A percentile compares a stretch with the other conserved stretches of the same genome.
These are phyloP conservation scores for Aspergillus conjunctus DNA, from an alignment of 495 filamentous ascomycete genomes.

Conservation along the genomic window DNA sequence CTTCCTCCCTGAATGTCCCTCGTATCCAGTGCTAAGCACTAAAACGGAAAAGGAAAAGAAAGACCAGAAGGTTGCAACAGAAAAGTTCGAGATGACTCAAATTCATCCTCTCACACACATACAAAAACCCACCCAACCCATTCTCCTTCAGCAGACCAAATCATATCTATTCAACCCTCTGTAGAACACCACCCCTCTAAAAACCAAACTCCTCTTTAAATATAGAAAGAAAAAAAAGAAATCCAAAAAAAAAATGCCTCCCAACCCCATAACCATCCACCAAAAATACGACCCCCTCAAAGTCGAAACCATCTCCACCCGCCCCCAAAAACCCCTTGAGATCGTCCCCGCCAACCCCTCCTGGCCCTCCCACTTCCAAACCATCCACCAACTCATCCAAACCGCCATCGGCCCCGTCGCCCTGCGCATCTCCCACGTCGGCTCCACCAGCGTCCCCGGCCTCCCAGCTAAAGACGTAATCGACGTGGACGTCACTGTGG, in stretches of 20 bases:
- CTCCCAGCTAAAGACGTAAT: slow-evolving; percentile 52
- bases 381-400: slow-evolving; percentile 33
- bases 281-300: slow-evolving; percentile 14
- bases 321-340: slow-evolving; percentile 25
- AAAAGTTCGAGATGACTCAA: no score
- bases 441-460: slow-evolving; percentile 53
- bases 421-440: slow-evolving; percentile 43
- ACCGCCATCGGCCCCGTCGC: slow-evolving; percentile 31
- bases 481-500: slow-evolving; percentile 51
- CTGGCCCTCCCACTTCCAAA: slow-evolving; percentile 43
- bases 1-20: no score
- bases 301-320: slow-evolving; percentile 8
- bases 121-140: no score
- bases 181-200: neutral
- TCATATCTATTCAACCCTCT: no score
- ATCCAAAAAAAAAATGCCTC: neutral
- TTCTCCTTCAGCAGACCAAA: no score
- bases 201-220: neutral
- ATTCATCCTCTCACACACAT: no score
- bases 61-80: no score
- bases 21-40: no score
- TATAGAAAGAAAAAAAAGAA: neutral
- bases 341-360: slow-evolving; percentile 45
- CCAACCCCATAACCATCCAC: slow-evolving; percentile 16
- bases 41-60: no score